Conservation (phyloP, 352 stramenopile species). For the Paralagenidium karlingii region DNA sequence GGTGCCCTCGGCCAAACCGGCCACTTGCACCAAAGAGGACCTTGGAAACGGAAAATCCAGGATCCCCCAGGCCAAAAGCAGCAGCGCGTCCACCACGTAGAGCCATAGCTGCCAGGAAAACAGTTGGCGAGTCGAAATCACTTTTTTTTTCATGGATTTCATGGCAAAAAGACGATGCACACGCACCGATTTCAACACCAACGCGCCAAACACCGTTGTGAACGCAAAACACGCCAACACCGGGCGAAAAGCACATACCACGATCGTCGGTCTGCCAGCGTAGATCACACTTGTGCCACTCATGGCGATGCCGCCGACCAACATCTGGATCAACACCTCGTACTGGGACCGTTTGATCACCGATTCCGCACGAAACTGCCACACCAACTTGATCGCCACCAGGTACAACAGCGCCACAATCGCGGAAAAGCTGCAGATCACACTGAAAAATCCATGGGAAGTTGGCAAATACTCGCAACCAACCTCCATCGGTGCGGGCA, state of each 20-base stretch:
- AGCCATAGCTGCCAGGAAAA: conserved; percentile 24
- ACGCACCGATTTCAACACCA: conserved; percentile 34
- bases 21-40: conserved; percentile 1
- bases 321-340: conserved; percentile 36
- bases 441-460: conserved; percentile 9
- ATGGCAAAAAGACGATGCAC: conserved; percentile 44
- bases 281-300: conserved; percentile 22
- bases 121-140: conserved; percentile 19
- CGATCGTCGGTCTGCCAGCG: conserved; percentile 19
- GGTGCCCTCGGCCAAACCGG: not conserved
- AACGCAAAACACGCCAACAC: conserved; percentile 21
- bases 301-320: conserved; percentile 36
- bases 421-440: not conserved
- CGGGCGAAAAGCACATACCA: conserved; percentile 20
- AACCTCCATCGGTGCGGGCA: conserved; percentile 6
- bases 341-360: conserved; percentile 60
- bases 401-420: conserved; percentile 9
- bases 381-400: conserved; percentile 15
- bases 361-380: conserved; percentile 15
- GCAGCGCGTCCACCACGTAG: conserved; percentile 16
- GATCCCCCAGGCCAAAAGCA: conserved; percentile 22
- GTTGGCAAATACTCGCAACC: conserved; percentile 25
- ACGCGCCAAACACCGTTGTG: conserved; percentile 23
- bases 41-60: conserved; percentile 18
- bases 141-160: conserved; percentile 23